Percentiles rank a stretch among this genome's conserved stretches.
These are phyloP conservation scores for Amoeboradix gromovi DNA, from an alignment of 371 early-diverging fungal species.

Conservation along the genomic window DNA sequence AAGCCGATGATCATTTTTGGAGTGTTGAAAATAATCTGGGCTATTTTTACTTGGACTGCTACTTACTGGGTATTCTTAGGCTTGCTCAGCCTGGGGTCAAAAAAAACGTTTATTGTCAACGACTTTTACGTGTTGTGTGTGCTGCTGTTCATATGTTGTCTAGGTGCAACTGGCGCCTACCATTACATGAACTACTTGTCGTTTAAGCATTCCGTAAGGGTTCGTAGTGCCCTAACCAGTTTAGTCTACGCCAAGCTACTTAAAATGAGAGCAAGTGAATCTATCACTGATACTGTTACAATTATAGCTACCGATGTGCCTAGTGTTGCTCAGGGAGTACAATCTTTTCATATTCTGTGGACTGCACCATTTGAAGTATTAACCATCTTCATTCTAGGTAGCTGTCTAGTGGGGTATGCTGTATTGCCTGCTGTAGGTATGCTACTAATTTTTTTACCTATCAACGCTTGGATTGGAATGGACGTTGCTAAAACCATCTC, in stretches of 20 bases:
- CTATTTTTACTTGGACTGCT: not conserved
- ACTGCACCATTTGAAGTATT: constrained; percentile 26
- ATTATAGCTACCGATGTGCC: constrained; percentile 3
- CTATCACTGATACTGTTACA: not conserved
- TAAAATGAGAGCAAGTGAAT: not conserved
- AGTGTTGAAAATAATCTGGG: not conserved
- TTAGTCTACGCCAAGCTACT: not conserved
- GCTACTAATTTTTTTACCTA: constrained; percentile 24
- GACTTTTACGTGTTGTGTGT: not conserved
- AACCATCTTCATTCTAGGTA: constrained; percentile 17
- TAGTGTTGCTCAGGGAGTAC: constrained; percentile 26
- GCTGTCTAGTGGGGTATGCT: constrained; percentile 17
- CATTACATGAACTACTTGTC: not conserved
- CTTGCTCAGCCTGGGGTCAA: not conserved
- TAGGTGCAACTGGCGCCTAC: not conserved
- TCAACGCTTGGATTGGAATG: constrained; percentile 24
- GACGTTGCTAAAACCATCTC: constrained; percentile 12
- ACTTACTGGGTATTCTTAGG: not conserved
- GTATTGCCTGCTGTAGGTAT: constrained; percentile 23
- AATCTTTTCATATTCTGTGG: constrained; percentile 36
- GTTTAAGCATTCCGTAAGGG: not conserved
- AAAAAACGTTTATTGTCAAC: not conserved
- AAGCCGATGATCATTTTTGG: not conserved
- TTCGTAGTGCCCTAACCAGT: not conserved
- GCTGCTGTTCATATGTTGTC: not conserved